Evolutionary conservation across 495 filamentous ascomycete species (phyloP).

Genomic region (Penicillium odoratum): DNA sequence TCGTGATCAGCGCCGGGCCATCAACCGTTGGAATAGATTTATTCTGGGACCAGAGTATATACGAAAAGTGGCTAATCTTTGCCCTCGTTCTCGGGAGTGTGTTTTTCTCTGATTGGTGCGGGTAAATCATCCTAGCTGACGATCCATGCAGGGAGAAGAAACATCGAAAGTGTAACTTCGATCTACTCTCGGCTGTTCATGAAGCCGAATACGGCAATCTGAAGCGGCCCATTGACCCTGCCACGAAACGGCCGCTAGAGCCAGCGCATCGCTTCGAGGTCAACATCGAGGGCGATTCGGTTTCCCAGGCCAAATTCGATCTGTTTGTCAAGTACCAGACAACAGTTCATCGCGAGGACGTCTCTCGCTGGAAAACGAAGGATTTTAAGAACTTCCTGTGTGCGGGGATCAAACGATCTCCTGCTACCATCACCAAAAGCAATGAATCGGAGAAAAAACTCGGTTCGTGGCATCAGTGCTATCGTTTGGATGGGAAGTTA

Average conservation of each 20-base stretch:
- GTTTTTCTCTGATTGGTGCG: constrained; percentile 23
- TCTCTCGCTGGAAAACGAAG: constrained; percentile 60
- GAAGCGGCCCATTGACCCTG: constrained; percentile 50
- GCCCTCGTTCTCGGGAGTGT: constrained; percentile 76
- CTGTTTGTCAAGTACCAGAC: constrained; percentile 88
- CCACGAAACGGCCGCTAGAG: constrained; percentile 56
- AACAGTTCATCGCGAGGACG: constrained; percentile 72
- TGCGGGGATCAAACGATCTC: constrained; percentile 67
- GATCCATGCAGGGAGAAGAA: constrained; percentile 61
- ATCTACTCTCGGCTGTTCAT: constrained; percentile 71
- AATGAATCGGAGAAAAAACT: constrained; percentile 59
- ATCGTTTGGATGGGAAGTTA: constrained; percentile 84
- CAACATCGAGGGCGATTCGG: constrained; percentile 73
- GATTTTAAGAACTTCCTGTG: constrained; percentile 88
- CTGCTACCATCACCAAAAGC: constrained; percentile 24
- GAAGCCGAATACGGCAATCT: constrained; percentile 62
- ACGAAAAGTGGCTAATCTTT: constrained; percentile 66
- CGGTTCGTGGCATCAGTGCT: constrained; percentile 95
- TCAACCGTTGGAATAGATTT: constrained; percentile 89
- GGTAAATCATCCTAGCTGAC: not conserved
- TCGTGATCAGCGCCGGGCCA: constrained; percentile 79
- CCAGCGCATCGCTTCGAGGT: constrained; percentile 81
- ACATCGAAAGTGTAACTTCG: constrained; percentile 70
- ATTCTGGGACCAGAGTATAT: constrained; percentile 78
- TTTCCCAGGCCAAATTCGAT: constrained; percentile 80